A percentile compares a stretch with the other conserved stretches of the same genome.
Conservation (phyloP, 1,139 yeast genomes). For the Geotrichum klebahnii region DNA sequence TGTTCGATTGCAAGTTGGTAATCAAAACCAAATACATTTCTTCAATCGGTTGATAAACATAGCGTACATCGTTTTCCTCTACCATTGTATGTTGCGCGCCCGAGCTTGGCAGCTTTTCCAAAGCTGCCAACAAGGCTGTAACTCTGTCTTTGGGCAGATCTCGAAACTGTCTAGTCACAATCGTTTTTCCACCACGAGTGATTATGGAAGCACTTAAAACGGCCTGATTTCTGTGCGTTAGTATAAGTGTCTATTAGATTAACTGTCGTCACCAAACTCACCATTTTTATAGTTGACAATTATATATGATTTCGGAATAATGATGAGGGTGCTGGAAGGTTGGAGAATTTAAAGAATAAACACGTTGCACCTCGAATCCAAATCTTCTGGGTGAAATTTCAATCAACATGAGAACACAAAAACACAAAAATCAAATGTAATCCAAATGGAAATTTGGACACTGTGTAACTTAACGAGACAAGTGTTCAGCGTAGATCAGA, state of each 20-base stretch:
- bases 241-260: not conserved
- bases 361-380: not conserved
- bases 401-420: too few species aligned
- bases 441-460: not conserved
- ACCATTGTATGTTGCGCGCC: slow-evolving; percentile 88
- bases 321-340: not conserved
- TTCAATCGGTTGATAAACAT: slow-evolving; percentile 92
- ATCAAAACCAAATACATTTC: slow-evolving; percentile 87
- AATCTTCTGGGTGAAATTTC: not conserved
- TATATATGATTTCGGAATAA: too few species aligned
- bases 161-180: slow-evolving; percentile 86
- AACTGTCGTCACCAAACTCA: not conserved
- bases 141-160: slow-evolving; percentile 83
- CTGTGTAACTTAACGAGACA: not conserved
- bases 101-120: slow-evolving; percentile 71
- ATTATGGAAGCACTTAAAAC: slow-evolving; percentile 93
- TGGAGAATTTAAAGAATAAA: not conserved
- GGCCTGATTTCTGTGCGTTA: slow-evolving; percentile 41
- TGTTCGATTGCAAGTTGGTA: slow-evolving; percentile 87
- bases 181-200: slow-evolving; percentile 90
- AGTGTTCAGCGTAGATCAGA: not conserved
- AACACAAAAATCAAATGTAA: too few species aligned
- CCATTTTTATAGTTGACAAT: not conserved
- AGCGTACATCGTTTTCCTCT: slow-evolving; percentile 88
- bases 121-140: slow-evolving; percentile 77